Percentiles rank a stretch among this genome's conserved stretches.
Conservation (phyloP, 2,329 filamentous ascomycete genomes). For the Penicillium nordicum region DNA sequence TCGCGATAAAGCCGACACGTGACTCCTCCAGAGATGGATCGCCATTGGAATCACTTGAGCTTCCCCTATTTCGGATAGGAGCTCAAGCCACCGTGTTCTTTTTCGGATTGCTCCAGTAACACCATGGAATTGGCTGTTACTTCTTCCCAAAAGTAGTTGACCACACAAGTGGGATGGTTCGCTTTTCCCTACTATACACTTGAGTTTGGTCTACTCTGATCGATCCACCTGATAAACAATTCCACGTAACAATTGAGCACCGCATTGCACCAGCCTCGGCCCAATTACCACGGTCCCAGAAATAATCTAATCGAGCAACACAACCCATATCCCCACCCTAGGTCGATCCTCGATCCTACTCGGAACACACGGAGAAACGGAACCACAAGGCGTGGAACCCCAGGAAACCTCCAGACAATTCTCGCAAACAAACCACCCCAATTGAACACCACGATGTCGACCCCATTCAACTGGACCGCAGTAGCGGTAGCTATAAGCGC, state of each 20-base stretch:
- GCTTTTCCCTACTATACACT: constrained; percentile 17
- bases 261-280: background rate
- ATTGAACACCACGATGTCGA: constrained; percentile 14
- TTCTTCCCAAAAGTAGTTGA: background rate
- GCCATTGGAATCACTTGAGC: constrained; percentile 12
- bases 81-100: constrained; percentile 27
- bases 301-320: background rate
- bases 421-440: background rate
- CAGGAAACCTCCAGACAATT: background rate
- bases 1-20: constrained; percentile 8
- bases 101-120: constrained; percentile 1
- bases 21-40: constrained; percentile 12
- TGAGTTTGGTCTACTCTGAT: constrained; percentile 9
- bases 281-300: background rate
- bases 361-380: background rate
- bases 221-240: constrained; percentile 9
- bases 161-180: constrained; percentile 9
- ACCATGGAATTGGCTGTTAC: background rate
- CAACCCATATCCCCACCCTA: background rate
- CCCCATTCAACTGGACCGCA: constrained; percentile 25
- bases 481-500: constrained; percentile 38
- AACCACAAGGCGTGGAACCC: background rate
- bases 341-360: background rate
- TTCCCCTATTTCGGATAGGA: constrained; percentile 19
- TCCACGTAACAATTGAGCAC: background rate